Evolutionary conservation across 2,329 filamentous ascomycete species (phyloP), one percentile per base, ranked within the genome.

Genomic region (Fusarium keratoplasticum): DNA sequence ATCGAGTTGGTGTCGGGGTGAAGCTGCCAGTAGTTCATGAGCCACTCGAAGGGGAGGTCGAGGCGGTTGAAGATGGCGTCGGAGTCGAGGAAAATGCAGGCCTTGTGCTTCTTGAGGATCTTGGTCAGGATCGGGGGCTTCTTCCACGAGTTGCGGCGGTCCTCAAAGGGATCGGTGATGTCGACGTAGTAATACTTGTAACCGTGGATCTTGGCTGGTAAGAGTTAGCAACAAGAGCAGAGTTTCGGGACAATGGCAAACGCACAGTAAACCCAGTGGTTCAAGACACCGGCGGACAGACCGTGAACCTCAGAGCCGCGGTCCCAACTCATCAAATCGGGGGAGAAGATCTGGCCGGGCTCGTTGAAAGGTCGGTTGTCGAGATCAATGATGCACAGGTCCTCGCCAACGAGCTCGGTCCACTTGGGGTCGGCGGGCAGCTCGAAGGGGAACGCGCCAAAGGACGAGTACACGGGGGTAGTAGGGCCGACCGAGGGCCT

Each of bases 161-260:
- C 84, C 54, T 76, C 67, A 64, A 80, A 83, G 16, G 80, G 77
- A 10, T 82, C 81, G 47, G 72, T 74, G 36, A 82, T 82, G 42
- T 82, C 80, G 69, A 86, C 71, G 66, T 84, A 86, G 78, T 85
- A 85, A 80, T 86, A 86, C 74, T 84, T 84, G 81, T 86, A 86
- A 59, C 84, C 84, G 72, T 86, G 85, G 63, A 86, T 84, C 70
- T 82, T 83, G 75, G 84, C 84, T 84, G 69, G 35, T 38, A 67
- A 29, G 18, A 47, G 71, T 80, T 64, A 82, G 78, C 54, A 61
- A 52, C 18, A 62, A 18, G 42, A 35, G 8, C 27, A 35, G 33
- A 40, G n/a, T 16, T 35, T 25, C 36, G 2, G 13, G 13, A 16
- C 35, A 40, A 36, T 27, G 18, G 16, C 6, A 27, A 44, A 68